These are phyloP conservation scores for Xylaria sp. DNA, from an alignment of 2,329 filamentous ascomycete species.

Conservation along the genomic window DNA sequence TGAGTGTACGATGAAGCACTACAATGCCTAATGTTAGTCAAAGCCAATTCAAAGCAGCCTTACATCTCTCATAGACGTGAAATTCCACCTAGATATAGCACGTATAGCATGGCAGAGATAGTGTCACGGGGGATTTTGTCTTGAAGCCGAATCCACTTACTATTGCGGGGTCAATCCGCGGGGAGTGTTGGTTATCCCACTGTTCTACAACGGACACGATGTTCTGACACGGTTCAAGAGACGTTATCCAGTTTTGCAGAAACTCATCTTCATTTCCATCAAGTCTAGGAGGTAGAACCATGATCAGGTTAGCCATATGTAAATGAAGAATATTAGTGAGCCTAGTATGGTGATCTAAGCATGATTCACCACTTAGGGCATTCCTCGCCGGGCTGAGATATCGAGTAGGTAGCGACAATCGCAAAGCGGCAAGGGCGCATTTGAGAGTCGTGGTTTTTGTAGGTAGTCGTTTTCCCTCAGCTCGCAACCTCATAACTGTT, in stretches of 20 bases:
- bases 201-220: conserved; percentile 39
- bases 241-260: conserved; percentile 38
- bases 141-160: conserved; percentile 9
- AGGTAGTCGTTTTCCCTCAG: conserved; percentile 25
- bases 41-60: not conserved
- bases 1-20: conserved; percentile 40
- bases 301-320: conserved; percentile 34
- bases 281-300: conserved; percentile 26
- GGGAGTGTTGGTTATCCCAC: conserved; percentile 42
- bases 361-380: conserved; percentile 37
- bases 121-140: not conserved
- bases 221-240: conserved; percentile 42
- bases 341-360: conserved; percentile 36
- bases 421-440: conserved; percentile 33
- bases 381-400: conserved; percentile 43
- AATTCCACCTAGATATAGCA: not conserved
- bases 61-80: not conserved
- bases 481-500: conserved; percentile 28
- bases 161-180: conserved; percentile 44
- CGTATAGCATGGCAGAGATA: not conserved
- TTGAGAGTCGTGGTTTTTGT: conserved; percentile 27
- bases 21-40: not conserved
- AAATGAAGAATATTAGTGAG: conserved; percentile 37
- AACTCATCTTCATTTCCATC: conserved; percentile 30
- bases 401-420: conserved; percentile 39